These are phyloP conservation scores for Castanospermum australe DNA, from an alignment of 306 rosid species.

Conservation along the genomic window DNA sequence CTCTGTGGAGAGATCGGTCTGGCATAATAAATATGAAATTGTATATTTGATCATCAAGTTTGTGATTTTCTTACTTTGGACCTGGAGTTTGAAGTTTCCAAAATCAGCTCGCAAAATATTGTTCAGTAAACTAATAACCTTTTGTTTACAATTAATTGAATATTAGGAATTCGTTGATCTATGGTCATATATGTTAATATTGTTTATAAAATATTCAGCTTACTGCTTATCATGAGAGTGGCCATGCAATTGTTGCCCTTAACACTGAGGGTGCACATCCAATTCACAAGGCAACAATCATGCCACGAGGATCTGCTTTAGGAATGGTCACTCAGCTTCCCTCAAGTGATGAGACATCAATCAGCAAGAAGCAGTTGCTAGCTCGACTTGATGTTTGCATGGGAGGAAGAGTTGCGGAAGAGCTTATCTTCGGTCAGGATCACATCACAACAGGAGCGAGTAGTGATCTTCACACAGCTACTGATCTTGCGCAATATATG, in stretches of 20 bases:
- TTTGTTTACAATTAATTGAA: background rate
- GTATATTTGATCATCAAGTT: background rate
- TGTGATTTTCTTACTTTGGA: background rate
- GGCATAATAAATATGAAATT: background rate
- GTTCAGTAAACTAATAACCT: background rate
- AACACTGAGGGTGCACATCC: constrained; percentile 88
- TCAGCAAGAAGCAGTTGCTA: constrained; percentile 84
- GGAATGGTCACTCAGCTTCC: constrained; percentile 97
- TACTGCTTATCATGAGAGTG: constrained; percentile 94
- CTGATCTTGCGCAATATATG: constrained; percentile 87
- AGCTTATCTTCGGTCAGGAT: constrained; percentile 77
- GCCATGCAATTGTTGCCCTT: constrained; percentile 85
- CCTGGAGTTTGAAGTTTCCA: background rate
- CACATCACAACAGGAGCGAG: constrained; percentile 83
- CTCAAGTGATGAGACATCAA: constrained; percentile 64
- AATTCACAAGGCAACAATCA: constrained; percentile 82
- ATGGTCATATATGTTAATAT: background rate
- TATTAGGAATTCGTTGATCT: background rate
- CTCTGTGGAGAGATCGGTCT: background rate
- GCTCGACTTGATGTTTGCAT: constrained; percentile 90
- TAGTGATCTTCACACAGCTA: constrained; percentile 81
- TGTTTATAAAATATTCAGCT: constrained; percentile 47
- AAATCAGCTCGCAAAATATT: background rate
- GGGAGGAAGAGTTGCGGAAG: constrained; percentile 97
- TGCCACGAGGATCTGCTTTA: constrained; percentile 88